A percentile compares a stretch with the other conserved stretches of the same genome.
Conservation (phyloP, 2,329 filamentous ascomycete genomes). For the Fusarium sacchari region DNA sequence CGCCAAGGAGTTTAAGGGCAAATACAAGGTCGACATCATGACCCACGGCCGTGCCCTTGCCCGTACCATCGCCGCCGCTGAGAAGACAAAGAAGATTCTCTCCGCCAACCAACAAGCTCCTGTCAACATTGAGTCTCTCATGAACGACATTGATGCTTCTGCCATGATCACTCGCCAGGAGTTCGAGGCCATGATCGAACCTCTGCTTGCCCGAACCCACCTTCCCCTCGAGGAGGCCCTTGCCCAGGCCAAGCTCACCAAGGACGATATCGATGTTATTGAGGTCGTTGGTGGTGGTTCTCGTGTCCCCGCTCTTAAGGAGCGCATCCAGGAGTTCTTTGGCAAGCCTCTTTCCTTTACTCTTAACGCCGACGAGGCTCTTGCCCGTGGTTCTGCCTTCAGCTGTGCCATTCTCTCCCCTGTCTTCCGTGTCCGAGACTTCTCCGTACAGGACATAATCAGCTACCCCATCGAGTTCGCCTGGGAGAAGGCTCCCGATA, state of each 20-base stretch:
- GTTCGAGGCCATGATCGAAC: slow-evolving; percentile 89
- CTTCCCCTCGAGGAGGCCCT: slow-evolving; percentile 88
- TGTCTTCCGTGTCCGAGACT: slow-evolving; percentile 98
- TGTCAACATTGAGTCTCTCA: slow-evolving; percentile 96
- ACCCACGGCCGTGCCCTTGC: slow-evolving; percentile 89
- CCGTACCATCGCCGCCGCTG: slow-evolving; percentile 86
- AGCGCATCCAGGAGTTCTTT: slow-evolving; percentile 89
- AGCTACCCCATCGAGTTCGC: slow-evolving; percentile 98
- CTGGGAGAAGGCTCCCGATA: slow-evolving; percentile 98
- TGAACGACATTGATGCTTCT: slow-evolving; percentile 95
- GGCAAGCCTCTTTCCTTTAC: slow-evolving; percentile 94
- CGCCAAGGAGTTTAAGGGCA: slow-evolving; percentile 94
- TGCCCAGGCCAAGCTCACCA: slow-evolving; percentile 88
- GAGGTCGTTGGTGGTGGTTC: slow-evolving; percentile 96
- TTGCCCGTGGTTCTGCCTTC: slow-evolving; percentile 95
- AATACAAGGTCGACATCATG: slow-evolving; percentile 96
- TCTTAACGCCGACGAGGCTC: slow-evolving; percentile 96
- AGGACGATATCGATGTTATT: slow-evolving; percentile 91
- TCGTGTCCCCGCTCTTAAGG: slow-evolving; percentile 92
- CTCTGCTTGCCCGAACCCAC: slow-evolving; percentile 78
- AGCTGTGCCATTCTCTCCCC: slow-evolving; percentile 97
- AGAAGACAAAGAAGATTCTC: slow-evolving; percentile 98
- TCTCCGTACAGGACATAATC: slow-evolving; percentile 96
- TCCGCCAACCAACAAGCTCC: slow-evolving; percentile 94
- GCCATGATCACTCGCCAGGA: slow-evolving; percentile 93